Evolutionary conservation across 2,329 filamentous ascomycete species (phyloP), one percentile per base, ranked within the genome.

Genomic region (Phaeosphaeria sp.): DNA sequence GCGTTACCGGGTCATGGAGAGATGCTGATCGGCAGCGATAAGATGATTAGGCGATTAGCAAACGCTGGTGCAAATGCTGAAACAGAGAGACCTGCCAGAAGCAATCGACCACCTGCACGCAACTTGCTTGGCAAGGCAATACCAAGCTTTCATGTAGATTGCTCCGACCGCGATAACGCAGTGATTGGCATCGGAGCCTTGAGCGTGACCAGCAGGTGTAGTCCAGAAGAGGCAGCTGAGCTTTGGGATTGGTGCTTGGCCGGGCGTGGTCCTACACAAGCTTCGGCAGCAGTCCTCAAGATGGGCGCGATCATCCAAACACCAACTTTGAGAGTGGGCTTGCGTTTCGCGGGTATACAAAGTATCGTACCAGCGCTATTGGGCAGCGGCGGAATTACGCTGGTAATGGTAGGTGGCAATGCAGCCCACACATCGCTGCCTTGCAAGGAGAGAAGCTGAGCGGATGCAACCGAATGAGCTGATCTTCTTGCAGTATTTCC

Each of bases 71-170:
- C 22, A 49, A 23, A 54, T 44, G 23, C 30, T 48, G 50, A 46
- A 46, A 47, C 52, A 27, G 22, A 54, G 25, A 44, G 46, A 63
- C 60, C 54, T 63, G 57, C 55, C 60, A 39, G 22, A 63, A 56
- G 41, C 39, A 50, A 54, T 52, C 47, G 36, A 9, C 30, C 52
- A 50, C 52, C 25, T 46, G 50, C 20, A 23, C 6, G 20, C 10
- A 21, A 21, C 27, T n/a, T 25, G 9, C 56, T 58, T 58, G 56
- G 56, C 56, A 43, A 25, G 47, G 13, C 22, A 18, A 43, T 44
- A 52, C 48, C 46, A 53, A 42, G 39, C 48, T 51, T 50, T 22
- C 6, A 33, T 39, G 47, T 58, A 52, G 48, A 58, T 52, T 58
- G 36, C 52, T 13, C 20, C 17, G 22, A 44, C 1, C 21, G 18